These are phyloP conservation scores for Chaetomium olivaceum DNA, from an alignment of 2,329 filamentous ascomycete species.

Conservation along the genomic window DNA sequence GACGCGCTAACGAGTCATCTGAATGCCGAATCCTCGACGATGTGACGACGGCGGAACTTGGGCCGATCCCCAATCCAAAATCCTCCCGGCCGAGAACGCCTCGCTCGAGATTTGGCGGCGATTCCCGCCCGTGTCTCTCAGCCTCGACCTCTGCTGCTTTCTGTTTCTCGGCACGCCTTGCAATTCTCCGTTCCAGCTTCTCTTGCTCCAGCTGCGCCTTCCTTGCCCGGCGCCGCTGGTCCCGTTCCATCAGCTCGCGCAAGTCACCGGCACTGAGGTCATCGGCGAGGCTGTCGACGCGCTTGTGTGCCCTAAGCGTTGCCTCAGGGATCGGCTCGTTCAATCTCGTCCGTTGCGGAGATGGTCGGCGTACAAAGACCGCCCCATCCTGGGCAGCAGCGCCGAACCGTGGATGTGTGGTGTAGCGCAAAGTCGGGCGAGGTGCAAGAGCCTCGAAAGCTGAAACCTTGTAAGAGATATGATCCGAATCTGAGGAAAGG, in stretches of 20 bases:
- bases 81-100: constrained; percentile 62
- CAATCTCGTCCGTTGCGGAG: constrained; percentile 51
- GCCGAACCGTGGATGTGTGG: constrained; percentile 62
- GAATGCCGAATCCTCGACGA: constrained; percentile 56
- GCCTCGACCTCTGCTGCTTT: constrained; percentile 46
- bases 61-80: constrained; percentile 58
- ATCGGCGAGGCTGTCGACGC: constrained; percentile 74
- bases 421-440: constrained; percentile 77
- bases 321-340: constrained; percentile 61
- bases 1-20: constrained; percentile 38
- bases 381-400: constrained; percentile 47
- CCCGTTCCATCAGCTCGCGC: constrained; percentile 86
- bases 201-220: constrained; percentile 70
- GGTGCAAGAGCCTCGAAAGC: constrained; percentile 80
- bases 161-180: constrained; percentile 67
- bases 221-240: constrained; percentile 75
- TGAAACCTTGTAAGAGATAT: constrained; percentile 77
- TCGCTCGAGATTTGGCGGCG: constrained; percentile 58
- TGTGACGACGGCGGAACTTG: constrained; percentile 56
- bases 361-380: constrained; percentile 50
- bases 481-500: constrained; percentile 73
- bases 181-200: constrained; percentile 63
- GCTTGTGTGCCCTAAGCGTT: constrained; percentile 59
- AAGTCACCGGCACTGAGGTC: constrained; percentile 81
- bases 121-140: constrained; percentile 55